Evolutionary conservation across 768 basidiomycete species (phyloP).

Genomic region (Cystofilobasidium macerans): DNA sequence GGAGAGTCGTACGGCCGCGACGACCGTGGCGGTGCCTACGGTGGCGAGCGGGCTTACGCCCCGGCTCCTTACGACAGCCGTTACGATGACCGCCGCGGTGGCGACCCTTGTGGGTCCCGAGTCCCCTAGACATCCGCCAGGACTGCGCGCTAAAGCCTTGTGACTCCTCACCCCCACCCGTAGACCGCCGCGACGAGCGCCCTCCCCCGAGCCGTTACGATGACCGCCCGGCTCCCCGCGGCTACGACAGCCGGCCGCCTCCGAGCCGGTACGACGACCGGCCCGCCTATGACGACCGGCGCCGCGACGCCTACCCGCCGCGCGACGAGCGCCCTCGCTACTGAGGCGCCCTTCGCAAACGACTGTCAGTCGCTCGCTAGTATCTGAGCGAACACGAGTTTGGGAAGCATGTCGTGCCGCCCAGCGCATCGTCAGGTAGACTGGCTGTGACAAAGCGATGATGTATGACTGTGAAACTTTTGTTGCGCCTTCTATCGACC

Average conservation of each 20-base stretch:
- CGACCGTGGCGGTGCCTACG: no score
- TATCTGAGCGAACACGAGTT: no score
- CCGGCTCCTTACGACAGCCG: no score
- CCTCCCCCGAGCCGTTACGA: conserved; percentile 23
- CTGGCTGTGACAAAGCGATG: no score
- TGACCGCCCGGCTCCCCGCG: conserved; percentile 15
- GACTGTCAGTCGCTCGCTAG: no score
- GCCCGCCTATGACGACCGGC: conserved; percentile 4
- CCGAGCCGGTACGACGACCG: conserved; percentile 12
- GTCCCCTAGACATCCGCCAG: no score
- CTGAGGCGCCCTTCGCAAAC: no score
- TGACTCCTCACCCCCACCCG: not conserved
- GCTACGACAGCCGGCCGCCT: conserved; percentile 17
- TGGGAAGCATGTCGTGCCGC: no score
- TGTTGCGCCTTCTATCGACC: no score
- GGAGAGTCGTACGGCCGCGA: not conserved
- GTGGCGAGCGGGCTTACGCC: no score
- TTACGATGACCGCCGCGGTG: conserved; percentile 23
- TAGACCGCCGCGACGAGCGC: conserved; percentile 5
- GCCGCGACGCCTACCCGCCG: not conserved
- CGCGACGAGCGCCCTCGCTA: not conserved
- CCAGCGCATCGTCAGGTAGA: no score
- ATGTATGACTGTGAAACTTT: no score
- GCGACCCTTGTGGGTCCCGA: conserved; percentile 15
- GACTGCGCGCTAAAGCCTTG: not conserved